phyloP scores from a whole-genome alignment of 345 rosid genomes.

The Salix koriyanagi region DNA sequence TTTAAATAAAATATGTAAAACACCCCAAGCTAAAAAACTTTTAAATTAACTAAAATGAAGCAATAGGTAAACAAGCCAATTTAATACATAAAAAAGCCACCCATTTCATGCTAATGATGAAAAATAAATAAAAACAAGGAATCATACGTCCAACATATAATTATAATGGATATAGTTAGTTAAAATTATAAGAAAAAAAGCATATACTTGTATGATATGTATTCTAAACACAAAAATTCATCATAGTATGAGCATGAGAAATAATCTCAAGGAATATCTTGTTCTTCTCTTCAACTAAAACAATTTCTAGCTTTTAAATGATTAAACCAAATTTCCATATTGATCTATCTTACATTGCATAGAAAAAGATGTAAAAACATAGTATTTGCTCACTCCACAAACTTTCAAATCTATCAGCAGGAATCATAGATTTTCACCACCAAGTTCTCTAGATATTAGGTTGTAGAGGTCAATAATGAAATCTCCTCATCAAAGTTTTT shows the following conservation, averaged over 20 bases:
- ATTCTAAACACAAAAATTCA: conserved; percentile 99
- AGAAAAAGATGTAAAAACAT: conserved; percentile 20
- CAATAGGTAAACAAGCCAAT: too few relatives aligned
- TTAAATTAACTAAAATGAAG: too few relatives aligned
- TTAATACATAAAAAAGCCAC: not conserved
- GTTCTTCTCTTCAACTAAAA: conserved; percentile 68
- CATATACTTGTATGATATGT: conserved; percentile 77
- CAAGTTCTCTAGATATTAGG: conserved; percentile 35
- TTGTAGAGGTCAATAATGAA: too few relatives aligned
- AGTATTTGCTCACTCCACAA: conserved; percentile 43
- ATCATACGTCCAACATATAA: not conserved
- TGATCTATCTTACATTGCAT: conserved; percentile 73
- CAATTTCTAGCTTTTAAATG: conserved; percentile 92
- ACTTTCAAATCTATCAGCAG: conserved; percentile 53
- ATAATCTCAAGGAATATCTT: conserved; percentile 70
- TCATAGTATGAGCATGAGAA: conserved; percentile 73
- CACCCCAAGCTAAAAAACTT: too few relatives aligned
- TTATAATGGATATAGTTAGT: not conserved
- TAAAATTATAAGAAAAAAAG: conserved; percentile 5
- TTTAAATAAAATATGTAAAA: too few relatives aligned
- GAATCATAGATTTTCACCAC: conserved; percentile 43
- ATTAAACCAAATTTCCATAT: conserved; percentile 90
- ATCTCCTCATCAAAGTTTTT: too few relatives aligned
- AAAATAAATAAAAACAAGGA: not conserved
- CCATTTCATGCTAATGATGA: not conserved